Conservation (phyloP, 225 moss, liverwort and hornwort genomes). For the Bryum argenteum region DNA sequence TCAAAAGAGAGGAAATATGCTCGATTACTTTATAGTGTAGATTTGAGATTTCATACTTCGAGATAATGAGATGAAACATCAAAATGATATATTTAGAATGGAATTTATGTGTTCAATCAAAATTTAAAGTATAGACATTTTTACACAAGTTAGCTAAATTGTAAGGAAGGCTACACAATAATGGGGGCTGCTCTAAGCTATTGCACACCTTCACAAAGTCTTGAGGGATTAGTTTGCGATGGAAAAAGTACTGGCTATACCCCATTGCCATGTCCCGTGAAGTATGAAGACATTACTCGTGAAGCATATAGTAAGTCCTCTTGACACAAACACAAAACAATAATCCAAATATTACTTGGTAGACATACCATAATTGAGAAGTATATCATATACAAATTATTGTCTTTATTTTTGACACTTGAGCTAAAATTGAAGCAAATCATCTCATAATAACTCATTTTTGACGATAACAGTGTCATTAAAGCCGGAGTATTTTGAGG, state of each 20-base stretch:
- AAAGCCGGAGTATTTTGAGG: slow-evolving; percentile 85
- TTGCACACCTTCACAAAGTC: slow-evolving; percentile 47
- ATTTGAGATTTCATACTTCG: slow-evolving; percentile 13
- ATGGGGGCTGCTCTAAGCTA: slow-evolving; percentile 77
- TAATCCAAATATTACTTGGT: neutral
- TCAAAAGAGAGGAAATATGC: slow-evolving; percentile 29
- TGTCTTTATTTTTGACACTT: slow-evolving; percentile 1
- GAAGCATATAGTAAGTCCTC: slow-evolving; percentile 76
- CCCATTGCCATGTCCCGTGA: slow-evolving; percentile 76
- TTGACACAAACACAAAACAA: slow-evolving; percentile 1
- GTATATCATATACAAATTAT: neutral
- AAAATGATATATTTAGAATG: neutral
- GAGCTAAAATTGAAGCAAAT: slow-evolving; percentile 3
- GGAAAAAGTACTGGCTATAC: slow-evolving; percentile 48
- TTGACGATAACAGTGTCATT: slow-evolving; percentile 56
- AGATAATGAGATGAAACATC: slow-evolving; percentile 7
- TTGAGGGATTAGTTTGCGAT: slow-evolving; percentile 38
- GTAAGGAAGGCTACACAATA: slow-evolving; percentile 23
- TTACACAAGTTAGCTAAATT: neutral
- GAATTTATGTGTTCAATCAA: neutral
- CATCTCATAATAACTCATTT: slow-evolving; percentile 13
- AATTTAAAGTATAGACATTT: slow-evolving; percentile 14
- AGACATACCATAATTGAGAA: neutral
- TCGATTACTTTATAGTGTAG: slow-evolving; percentile 26
- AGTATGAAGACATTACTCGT: slow-evolving; percentile 80